These are phyloP conservation scores for Cladosporium sphaerospermum DNA, from an alignment of 2,329 filamentous ascomycete genomes.

Conservation along the genomic window DNA sequence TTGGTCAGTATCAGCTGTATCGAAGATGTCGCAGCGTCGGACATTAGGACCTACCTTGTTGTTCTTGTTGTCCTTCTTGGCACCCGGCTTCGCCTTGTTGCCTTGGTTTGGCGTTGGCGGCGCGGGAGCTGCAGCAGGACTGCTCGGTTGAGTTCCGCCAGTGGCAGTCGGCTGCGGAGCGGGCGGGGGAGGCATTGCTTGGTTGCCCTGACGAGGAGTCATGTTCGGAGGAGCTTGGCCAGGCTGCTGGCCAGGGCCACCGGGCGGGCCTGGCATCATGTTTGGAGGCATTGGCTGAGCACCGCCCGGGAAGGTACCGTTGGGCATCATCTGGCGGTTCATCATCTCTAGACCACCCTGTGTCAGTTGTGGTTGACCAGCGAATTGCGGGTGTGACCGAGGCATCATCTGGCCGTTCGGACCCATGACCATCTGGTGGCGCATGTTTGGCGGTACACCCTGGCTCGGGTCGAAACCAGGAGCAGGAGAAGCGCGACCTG, in stretches of 20 bases:
- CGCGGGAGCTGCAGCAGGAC: conserved; percentile 45
- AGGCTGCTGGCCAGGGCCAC: conserved; percentile 29
- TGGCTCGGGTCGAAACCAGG: conserved; percentile 42
- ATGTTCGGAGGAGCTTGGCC: conserved; percentile 52
- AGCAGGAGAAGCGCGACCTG: conserved; percentile 55
- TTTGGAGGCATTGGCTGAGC: conserved; percentile 30
- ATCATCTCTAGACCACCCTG: conserved; percentile 46
- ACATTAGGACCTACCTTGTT: conserved; percentile 23
- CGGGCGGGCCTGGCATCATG: conserved; percentile 36
- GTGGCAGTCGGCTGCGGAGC: conserved; percentile 37
- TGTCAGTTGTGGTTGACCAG: conserved; percentile 35
- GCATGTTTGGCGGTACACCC: conserved; percentile 21
- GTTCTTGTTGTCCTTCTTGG: conserved; percentile 64
- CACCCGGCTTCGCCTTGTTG: conserved; percentile 66
- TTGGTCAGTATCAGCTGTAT: conserved; percentile 9
- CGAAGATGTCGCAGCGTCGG: neutral
- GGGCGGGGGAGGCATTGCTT: conserved; percentile 43
- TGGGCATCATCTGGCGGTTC: conserved; percentile 26
- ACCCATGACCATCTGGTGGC: conserved; percentile 41
- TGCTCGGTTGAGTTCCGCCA: conserved; percentile 40
- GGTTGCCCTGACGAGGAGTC: conserved; percentile 64
- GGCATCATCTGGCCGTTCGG: conserved; percentile 53
- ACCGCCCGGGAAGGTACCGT: conserved; percentile 31
- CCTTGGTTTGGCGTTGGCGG: conserved; percentile 70
- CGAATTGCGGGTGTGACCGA: conserved; percentile 59